Base-by-base conservation (phyloP, 2,329 filamentous ascomycete species). In the Arthrobotrys pseudoclavata region DNA sequence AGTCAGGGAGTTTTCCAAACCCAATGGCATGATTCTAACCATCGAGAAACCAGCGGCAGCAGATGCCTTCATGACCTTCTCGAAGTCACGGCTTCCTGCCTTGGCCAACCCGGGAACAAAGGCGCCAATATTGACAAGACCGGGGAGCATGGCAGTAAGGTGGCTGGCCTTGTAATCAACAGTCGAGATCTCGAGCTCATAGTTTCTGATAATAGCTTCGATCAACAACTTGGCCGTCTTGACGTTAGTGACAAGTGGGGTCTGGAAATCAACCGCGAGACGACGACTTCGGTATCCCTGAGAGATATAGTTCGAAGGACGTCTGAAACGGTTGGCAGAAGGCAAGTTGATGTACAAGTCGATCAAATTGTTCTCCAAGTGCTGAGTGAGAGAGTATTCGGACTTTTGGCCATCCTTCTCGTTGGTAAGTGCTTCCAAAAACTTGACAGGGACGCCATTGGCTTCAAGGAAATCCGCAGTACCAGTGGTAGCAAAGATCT, bases 311-410 rank as follows among this genome's bases (percentile, higher is more conserved):
- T 94, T 99, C 82, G 96, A 96, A 34, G 96, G 96, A 80, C 96
- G 91, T 81, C 96, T 90, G 88, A 96, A 99, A 84, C 94, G 92
- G 87, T 99, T 99, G 89, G 89, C 97, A 12, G 96, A 98, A n/a
- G 96, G 96, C 85, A 99, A 85, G 85, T 99, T 99, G 90, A 99
- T 97, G 86, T 99, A 99, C 77, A 99, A 86, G 84, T 98, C 95
- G 82, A 99, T 99, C 84, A 96, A 91, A 86, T 98, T 98, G 86
- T 97, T 98, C 74, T 95, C 92, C 85, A 99, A 86, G 86, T 97
- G 95, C 85, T 98, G 94, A 0, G 94, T 97, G 79, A 99, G 88
- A 7, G 96, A 99, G 86, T 97, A 99, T 85, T 99, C 96, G 0
- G 94, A 93, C 84, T 95, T 94, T 84, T 97, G 93, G 79, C 94